Evolutionary conservation across 169 alveolate genomes (phyloP), one percentile per base, ranked within the genome.

Genomic region (Plasmodium ovale): DNA sequence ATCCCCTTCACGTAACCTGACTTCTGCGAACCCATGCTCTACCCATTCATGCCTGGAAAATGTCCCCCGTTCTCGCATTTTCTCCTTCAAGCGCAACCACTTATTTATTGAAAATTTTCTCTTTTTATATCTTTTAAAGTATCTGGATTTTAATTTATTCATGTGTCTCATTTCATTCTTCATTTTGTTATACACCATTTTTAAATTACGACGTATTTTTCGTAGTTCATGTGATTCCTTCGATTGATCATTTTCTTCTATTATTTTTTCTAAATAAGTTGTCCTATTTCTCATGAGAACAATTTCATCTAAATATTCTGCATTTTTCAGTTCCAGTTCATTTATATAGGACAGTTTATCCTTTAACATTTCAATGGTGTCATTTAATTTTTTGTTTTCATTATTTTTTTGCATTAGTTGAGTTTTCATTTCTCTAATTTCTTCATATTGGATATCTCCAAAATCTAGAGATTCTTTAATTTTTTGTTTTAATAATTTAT

Each of bases 371-470:
- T 64, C 88, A 16, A 77, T 54, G 42, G 71, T 77, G 25, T 77
- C 88, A 77, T 54, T 77, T 60, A 77, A 67, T 77, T 77, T 77
- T 39, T 60, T 77, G 7, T 77, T 77, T 59, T 77, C 71, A 64
- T 77, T 33, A 62, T 77, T 77, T 39, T 77, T 77, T 77, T 62
- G 88, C 35, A 77, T 49, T 67, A 77, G 23, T 56, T 77, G 79
- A 60, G 69, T 23, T 60, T 77, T 77, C 23, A 77, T 19, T 19
- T 77, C 88, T 0, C 88, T 59, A 12, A 77, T 77, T 64, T 77
- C 88, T 64, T 77, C 88, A 53, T 77, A 77, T 62, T 77, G 88
- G 29, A 77, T 29, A 27, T 77, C 88, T 35, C 88, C 88, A 47
- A 60, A 77, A 31, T 77, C 88, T 27, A 77, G 29, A 9, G 88